A percentile compares a stretch with the other conserved stretches of the same genome.
phyloP scores from a whole-genome alignment of 139 green algal species.

The Pleodorina starrii region DNA sequence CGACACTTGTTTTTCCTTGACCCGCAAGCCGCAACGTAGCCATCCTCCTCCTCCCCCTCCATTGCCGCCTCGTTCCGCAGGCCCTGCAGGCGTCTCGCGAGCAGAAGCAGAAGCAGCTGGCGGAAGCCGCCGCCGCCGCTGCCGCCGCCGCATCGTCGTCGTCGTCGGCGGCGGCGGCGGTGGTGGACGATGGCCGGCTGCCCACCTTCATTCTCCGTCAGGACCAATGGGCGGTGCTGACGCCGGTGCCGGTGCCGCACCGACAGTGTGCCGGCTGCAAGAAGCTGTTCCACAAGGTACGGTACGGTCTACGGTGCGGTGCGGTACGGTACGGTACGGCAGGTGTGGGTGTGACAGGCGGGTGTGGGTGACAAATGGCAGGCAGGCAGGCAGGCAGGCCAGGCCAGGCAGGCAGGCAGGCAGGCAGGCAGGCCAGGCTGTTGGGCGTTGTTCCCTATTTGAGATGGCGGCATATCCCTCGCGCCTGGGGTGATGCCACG shows the following conservation, averaged over 20 bases:
- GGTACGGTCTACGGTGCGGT: background rate
- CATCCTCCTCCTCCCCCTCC: background rate
- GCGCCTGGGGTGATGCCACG: no score
- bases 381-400: no score
- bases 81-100: background rate
- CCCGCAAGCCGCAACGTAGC: no score
- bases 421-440: no score
- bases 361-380: no score
- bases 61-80: background rate
- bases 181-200: background rate
- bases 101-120: background rate
- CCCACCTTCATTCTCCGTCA: background rate
- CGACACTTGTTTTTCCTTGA: no score
- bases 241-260: background rate
- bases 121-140: background rate
- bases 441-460: no score
- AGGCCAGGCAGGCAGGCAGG: no score
- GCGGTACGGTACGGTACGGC: background rate
- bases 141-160: no score
- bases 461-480: no score
- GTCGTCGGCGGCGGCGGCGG: no score
- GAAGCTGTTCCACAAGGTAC: slow-evolving; percentile 1
- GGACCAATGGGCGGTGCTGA: background rate
- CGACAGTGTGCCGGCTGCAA: slow-evolving; percentile 3
- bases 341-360: no score